Evolutionary conservation across 768 basidiomycete genomes (phyloP), one percentile per base, ranked within the genome.

Genomic region (Mycena rebaudengoi): DNA sequence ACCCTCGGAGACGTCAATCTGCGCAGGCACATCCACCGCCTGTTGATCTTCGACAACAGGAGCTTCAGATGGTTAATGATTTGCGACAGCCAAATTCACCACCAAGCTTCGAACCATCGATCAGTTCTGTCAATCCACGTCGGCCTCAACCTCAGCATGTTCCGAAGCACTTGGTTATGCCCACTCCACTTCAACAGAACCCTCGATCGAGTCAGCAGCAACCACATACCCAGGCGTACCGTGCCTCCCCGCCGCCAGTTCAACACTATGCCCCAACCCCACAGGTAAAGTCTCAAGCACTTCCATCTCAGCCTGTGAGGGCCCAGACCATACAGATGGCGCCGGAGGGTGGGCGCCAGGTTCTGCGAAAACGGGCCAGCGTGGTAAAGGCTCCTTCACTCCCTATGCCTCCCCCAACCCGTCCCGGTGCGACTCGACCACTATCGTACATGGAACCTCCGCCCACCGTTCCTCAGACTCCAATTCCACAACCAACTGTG

Each of bases 91-190:
- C 48, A 28, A 51, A 60, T 29, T 57, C 57, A 16, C 45, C 32
- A 18, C 67, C 51, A 46, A 68, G 45, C 30, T 29, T 65, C 20
- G 37, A 55, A 13, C 67, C 60, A 7, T 70, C 71, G 16, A 48
- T 69, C 6, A 64, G 50, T 35, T 58, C 67, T n/a, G 45, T 46
- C 21, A 43, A 68, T 4, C 65, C 61, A 29, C 63, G 46, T 20
- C 48, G 59, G 4, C 68, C 65, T 20, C 62, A 57, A 65, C 62
- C 79, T 70, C 62, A 66, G 29, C 77, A 88, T 73, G 69, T 88
- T 41, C 91, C 91, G 4, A 89, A 85, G 72, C 84, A 80, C 46
- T 85, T 92, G 26, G 86, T 92, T 41, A 92, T 92, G 91, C 91
- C 91, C 45, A 75, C 88, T 4, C 91, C 88, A 16, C 80, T 92